These are phyloP conservation scores for Aspergillus neotritici DNA, from an alignment of 2,329 filamentous ascomycete species.

Conservation along the genomic window DNA sequence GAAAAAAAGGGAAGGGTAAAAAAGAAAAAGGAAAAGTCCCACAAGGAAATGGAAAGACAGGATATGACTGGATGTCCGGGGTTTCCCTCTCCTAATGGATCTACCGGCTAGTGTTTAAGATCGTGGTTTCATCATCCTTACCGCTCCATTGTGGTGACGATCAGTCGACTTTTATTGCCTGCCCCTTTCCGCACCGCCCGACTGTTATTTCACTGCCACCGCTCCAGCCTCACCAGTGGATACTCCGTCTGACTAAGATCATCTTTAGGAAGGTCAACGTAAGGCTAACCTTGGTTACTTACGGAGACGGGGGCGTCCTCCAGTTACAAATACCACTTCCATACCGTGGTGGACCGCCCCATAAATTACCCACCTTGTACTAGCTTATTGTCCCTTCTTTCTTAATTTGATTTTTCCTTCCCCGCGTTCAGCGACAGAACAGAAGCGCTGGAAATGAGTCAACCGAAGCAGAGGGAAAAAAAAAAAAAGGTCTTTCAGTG, in stretches of 20 bases:
- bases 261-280: slow-evolving; percentile 3
- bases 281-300: too few species aligned
- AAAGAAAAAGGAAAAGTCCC: background rate
- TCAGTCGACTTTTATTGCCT: slow-evolving; percentile 15
- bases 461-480: background rate
- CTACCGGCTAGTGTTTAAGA: slow-evolving; percentile 15
- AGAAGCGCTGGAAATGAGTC: slow-evolving; percentile 1
- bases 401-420: background rate
- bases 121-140: slow-evolving; percentile 17
- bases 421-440: slow-evolving; percentile 9
- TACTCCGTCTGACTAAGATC: background rate
- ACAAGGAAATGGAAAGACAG: background rate
- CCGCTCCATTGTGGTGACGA: slow-evolving; percentile 18
- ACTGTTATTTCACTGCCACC: slow-evolving; percentile 26
- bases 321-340: too few species aligned
- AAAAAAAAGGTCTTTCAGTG: too few species aligned
- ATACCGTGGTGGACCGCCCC: too few species aligned
- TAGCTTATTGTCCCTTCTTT: slow-evolving; percentile 6
- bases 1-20: too few species aligned
- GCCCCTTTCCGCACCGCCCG: slow-evolving; percentile 24
- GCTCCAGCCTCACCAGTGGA: slow-evolving; percentile 21
- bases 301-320: too few species aligned
- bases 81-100: slow-evolving; percentile 8
- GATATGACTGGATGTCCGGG: too few species aligned
- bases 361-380: slow-evolving; percentile 12